A percentile compares a stretch with the other conserved stretches of the same genome.
Conservation (phyloP, 305 asterid genomes). For the Ilex paraguariensis region DNA sequence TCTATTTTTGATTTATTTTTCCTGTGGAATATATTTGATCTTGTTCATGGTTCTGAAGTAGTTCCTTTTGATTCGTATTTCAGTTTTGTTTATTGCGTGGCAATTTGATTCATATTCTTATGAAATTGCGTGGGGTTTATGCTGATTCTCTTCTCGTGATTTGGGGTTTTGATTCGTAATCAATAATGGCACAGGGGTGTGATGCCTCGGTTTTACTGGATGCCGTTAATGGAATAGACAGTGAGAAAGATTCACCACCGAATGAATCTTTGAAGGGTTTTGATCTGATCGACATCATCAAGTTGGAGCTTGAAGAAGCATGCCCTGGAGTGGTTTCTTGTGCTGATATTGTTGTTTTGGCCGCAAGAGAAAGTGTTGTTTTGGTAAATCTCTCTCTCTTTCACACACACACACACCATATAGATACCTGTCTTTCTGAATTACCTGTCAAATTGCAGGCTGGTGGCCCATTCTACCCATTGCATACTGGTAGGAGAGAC, state of each 20-base stretch:
- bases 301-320: slow-evolving; percentile 47
- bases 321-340: slow-evolving; percentile 90
- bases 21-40: too few species aligned
- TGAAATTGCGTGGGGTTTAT: too few species aligned
- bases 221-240: slow-evolving; percentile 32
- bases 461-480: slow-evolving; percentile 81
- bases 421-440: not conserved
- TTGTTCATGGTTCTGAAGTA: too few species aligned
- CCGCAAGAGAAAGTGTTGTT: slow-evolving; percentile 79
- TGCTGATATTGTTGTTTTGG: slow-evolving; percentile 71
- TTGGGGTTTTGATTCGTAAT: slow-evolving; percentile 9
- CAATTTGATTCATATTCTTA: too few species aligned
- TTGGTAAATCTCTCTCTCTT: slow-evolving; percentile 32
- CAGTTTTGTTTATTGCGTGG: too few species aligned
- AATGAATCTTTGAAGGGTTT: slow-evolving; percentile 55
- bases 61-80: too few species aligned
- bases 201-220: slow-evolving; percentile 82
- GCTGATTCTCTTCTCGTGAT: not conserved
- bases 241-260: slow-evolving; percentile 55
- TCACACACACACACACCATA: not conserved
- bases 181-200: slow-evolving; percentile 46
- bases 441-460: slow-evolving; percentile 40
- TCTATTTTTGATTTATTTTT: too few species aligned
- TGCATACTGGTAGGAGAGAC: slow-evolving; percentile 70
- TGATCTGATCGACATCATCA: slow-evolving; percentile 51